Percentiles rank a stretch among this genome's conserved stretches.
Conservation (phyloP, 768 basidiomycete genomes). For the Sporobolomyces pararoseus region DNA sequence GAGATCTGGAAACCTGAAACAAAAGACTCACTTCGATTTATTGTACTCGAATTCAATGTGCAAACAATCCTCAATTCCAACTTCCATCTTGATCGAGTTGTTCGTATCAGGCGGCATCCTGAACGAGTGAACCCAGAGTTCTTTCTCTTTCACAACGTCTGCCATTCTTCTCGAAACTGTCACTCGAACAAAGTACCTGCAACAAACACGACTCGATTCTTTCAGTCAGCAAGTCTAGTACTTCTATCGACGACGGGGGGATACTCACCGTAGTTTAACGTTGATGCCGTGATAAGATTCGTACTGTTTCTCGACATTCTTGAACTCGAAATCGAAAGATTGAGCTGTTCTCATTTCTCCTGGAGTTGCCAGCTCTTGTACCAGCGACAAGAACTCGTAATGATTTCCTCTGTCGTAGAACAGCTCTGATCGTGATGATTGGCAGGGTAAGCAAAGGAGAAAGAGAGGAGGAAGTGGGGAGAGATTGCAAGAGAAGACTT, state of each 20-base stretch:
- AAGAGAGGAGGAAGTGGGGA: background rate
- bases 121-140: conserved; percentile 96
- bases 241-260: no score
- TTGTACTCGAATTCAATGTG: conserved; percentile 99
- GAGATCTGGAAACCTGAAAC: background rate
- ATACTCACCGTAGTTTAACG: conserved; percentile 78
- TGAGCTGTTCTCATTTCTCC: conserved; percentile 96
- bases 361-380: conserved; percentile 91
- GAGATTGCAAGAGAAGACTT: conserved; percentile 43
- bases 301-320: conserved; percentile 99
- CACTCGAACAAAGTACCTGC: conserved; percentile 85
- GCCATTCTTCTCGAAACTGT: conserved; percentile 87
- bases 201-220: background rate
- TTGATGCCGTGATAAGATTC: conserved; percentile 98
- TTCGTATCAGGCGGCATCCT: conserved; percentile 98
- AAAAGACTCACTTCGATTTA: conserved; percentile 79
- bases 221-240: no score
- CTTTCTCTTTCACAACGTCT: conserved; percentile 86
- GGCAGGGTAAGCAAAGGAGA: background rate
- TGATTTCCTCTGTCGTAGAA: conserved; percentile 98
- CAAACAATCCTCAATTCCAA: conserved; percentile 96
- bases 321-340: conserved; percentile 94
- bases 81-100: conserved; percentile 99
- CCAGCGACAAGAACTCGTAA: conserved; percentile 92
- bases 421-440: no score